These are phyloP conservation scores for Tephrocybe sp. DNA, from an alignment of 768 basidiomycete species.

Conservation along the genomic window DNA sequence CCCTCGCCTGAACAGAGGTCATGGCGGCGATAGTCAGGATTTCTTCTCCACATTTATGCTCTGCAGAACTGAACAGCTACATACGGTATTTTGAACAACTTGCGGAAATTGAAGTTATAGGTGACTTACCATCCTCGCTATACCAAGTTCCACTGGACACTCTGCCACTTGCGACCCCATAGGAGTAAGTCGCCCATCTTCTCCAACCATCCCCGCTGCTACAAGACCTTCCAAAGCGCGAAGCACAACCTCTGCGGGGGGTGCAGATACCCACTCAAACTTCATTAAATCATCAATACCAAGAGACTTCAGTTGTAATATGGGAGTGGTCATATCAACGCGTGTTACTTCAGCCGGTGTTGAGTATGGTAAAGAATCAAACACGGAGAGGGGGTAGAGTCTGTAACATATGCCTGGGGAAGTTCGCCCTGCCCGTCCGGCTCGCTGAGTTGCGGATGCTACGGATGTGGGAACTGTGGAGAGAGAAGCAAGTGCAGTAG, in stretches of 20 bases:
- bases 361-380: conserved; percentile 58
- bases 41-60: conserved; percentile 90
- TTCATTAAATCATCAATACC: conserved; percentile 95
- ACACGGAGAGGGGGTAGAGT: conserved; percentile 69
- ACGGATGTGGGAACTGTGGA: conserved; percentile 79
- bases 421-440: conserved; percentile 93
- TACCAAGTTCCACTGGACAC: conserved; percentile 87
- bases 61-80: conserved; percentile 83
- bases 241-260: conserved; percentile 82
- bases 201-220: conserved; percentile 79
- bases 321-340: conserved; percentile 86
- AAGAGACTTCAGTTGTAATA: conserved; percentile 90
- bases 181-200: conserved; percentile 71
- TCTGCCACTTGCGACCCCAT: conserved; percentile 89
- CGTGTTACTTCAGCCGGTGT: conserved; percentile 90
- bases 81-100: neutral
- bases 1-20: conserved; percentile 78
- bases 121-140: conserved; percentile 84
- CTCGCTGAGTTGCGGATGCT: conserved; percentile 89
- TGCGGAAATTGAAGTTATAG: neutral
- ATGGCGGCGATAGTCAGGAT: conserved; percentile 95
- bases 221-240: conserved; percentile 83
- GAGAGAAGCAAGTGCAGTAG: conserved; percentile 80
- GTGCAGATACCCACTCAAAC: conserved; percentile 92
- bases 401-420: conserved; percentile 91